Conservation (phyloP, 2,329 filamentous ascomycete genomes). For the Rutstroemia sp. region DNA sequence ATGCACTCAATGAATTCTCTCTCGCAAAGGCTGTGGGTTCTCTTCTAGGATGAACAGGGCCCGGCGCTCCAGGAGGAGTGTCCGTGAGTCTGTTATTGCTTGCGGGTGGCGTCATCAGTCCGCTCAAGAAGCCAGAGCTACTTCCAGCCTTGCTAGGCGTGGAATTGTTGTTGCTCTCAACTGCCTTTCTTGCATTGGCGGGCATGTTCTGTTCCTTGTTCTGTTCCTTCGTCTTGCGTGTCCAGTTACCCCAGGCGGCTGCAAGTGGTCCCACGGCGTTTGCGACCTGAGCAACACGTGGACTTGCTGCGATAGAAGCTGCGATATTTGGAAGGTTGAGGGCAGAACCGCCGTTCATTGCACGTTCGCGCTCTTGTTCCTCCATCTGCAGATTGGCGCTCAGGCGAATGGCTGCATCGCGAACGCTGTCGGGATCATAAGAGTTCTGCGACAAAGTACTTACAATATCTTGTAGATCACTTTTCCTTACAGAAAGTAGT, state of each 20-base stretch:
- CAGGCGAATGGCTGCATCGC: slow-evolving; percentile 86
- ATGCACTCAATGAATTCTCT: slow-evolving; percentile 39
- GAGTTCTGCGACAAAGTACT: slow-evolving; percentile 64
- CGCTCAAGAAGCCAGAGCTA: slow-evolving; percentile 59
- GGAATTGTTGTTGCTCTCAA: slow-evolving; percentile 15
- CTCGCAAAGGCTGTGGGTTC: slow-evolving; percentile 36
- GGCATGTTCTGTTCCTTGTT: slow-evolving; percentile 36
- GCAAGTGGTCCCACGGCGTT: slow-evolving; percentile 69
- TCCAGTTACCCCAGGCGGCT: slow-evolving; percentile 98
- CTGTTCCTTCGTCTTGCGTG: slow-evolving; percentile 41
- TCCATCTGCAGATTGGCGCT: slow-evolving; percentile 97
- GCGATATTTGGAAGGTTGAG: slow-evolving; percentile 69
- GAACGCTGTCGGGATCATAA: slow-evolving; percentile 72
- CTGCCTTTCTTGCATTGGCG: slow-evolving; percentile 15
- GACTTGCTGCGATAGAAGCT: slow-evolving; percentile 58
- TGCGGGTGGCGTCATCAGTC: slow-evolving; percentile 83
- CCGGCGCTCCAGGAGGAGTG: slow-evolving; percentile 8
- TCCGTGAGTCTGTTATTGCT: slow-evolving; percentile 34
- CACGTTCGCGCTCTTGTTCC: slow-evolving; percentile 85
- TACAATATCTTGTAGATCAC: slow-evolving; percentile 90
- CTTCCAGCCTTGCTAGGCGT: slow-evolving; percentile 27
- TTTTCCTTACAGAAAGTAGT: slow-evolving; percentile 79
- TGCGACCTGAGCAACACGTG: slow-evolving; percentile 75
- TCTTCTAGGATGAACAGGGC: slow-evolving; percentile 30
- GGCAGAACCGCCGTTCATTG: slow-evolving; percentile 61